Conservation (phyloP, 2,329 filamentous ascomycete genomes). For the Penicillium fuscoglaucum region DNA sequence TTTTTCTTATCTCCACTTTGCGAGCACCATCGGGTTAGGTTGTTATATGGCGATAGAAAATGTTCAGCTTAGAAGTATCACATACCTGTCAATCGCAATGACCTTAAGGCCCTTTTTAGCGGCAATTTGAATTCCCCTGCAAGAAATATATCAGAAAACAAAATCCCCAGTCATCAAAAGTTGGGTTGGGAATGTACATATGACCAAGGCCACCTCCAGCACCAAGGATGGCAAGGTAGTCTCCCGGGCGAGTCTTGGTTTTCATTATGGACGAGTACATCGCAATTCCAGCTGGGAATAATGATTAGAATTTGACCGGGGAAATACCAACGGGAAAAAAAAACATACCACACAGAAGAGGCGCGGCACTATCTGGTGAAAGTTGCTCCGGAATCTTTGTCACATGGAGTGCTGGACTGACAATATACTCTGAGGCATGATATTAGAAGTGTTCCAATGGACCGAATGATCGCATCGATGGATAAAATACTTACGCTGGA, state of each 20-base stretch:
- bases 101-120: slow-evolving; percentile 38
- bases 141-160: not conserved
- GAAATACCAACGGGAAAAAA: not conserved
- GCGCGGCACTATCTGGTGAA: slow-evolving; percentile 35
- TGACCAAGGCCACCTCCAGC: slow-evolving; percentile 43
- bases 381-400: slow-evolving; percentile 38
- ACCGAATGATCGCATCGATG: not conserved
- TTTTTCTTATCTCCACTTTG: slow-evolving; percentile 36
- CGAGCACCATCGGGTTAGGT: not conserved
- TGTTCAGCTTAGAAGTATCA: not conserved
- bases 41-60: not conserved
- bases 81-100: slow-evolving; percentile 41
- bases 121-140: slow-evolving; percentile 42
- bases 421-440: slow-evolving; percentile 33
- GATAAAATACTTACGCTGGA: slow-evolving; percentile 31
- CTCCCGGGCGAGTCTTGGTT: slow-evolving; percentile 35
- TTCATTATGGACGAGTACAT: slow-evolving; percentile 45
- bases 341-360: slow-evolving; percentile 40
- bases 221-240: slow-evolving; percentile 40
- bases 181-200: slow-evolving; percentile 29
- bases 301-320: not conserved
- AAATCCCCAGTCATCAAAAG: not conserved
- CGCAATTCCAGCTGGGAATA: slow-evolving; percentile 35
- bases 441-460: not conserved
- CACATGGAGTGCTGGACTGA: slow-evolving; percentile 38